phyloP scores from a whole-genome alignment of 2,329 filamentous ascomycete genomes.

The Corynespora cassiicola region DNA sequence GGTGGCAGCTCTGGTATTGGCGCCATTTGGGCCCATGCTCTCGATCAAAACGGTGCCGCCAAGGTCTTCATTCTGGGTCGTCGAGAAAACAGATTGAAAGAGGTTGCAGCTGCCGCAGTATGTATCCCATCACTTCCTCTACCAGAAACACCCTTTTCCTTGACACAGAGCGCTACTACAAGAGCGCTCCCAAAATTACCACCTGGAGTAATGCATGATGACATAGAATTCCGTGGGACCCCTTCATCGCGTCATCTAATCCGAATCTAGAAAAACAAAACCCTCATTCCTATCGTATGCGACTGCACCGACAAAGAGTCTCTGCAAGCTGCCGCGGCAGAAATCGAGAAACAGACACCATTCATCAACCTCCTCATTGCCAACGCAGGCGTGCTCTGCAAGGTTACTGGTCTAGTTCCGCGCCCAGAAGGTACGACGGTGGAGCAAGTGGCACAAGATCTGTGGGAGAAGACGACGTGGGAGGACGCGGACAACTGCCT shows the following conservation, averaged over 20 bases:
- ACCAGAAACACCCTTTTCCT: no score
- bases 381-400: constrained; percentile 7
- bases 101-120: constrained; percentile 1
- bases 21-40: constrained; percentile 1
- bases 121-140: background rate
- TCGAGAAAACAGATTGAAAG: constrained; percentile 2
- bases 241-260: background rate
- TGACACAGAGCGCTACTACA: no score
- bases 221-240: background rate
- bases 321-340: background rate
- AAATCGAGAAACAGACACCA: constrained; percentile 5
- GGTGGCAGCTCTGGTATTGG: constrained; percentile 4
- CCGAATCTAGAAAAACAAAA: background rate
- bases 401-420: constrained; percentile 2
- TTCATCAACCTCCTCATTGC: constrained; percentile 15
- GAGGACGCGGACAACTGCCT: constrained; percentile 5
- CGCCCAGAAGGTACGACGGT: constrained; percentile 3
- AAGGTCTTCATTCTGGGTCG: constrained; percentile 6
- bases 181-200: background rate
- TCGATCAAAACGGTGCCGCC: constrained; percentile 4
- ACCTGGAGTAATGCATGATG: background rate
- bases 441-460: constrained; percentile 1
- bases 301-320: constrained; percentile 1
- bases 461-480: constrained; percentile 6
- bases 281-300: constrained; percentile 1